phyloP scores from a whole-genome alignment of 129 eudicot genomes.

The Lactuca saligna region DNA sequence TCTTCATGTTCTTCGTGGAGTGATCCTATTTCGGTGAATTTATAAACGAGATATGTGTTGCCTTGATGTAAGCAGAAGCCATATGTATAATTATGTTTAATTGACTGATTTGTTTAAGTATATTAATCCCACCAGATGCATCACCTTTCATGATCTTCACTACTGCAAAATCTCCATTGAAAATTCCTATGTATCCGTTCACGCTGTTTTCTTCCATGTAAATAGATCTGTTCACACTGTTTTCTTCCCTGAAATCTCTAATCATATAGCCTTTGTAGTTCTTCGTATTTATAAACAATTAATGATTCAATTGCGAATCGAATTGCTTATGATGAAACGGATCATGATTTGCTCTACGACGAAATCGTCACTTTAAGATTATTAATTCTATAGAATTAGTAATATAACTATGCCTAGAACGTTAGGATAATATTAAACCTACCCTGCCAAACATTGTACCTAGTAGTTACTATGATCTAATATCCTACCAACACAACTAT shows the following conservation, averaged over 20 bases:
- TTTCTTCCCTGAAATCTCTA: conserved; percentile 49
- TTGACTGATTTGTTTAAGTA: conserved; percentile 69
- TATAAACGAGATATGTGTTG: conserved; percentile 72
- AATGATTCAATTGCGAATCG: conserved; percentile 52
- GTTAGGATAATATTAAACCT: too few relatives aligned
- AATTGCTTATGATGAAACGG: conserved; percentile 52
- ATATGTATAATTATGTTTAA: too few relatives aligned
- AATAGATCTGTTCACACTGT: not conserved
- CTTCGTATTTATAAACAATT: conserved; percentile 55
- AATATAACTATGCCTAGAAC: too few relatives aligned
- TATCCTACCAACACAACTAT: too few relatives aligned
- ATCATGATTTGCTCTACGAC: conserved; percentile 38
- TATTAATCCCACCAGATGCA: conserved; percentile 56
- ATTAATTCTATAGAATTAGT: too few relatives aligned
- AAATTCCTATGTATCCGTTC: conserved; percentile 50
- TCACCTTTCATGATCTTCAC: conserved; percentile 73
- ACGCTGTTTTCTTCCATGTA: conserved; percentile 13
- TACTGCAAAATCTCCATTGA: conserved; percentile 71
- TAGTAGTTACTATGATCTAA: too few relatives aligned
- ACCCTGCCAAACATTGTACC: too few relatives aligned
- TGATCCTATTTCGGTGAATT: conserved; percentile 65
- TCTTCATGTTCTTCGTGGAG: conserved; percentile 10
- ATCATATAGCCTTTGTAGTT: conserved; percentile 64
- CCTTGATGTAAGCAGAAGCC: conserved; percentile 83
- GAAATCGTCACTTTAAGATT: conserved; percentile 51